Evolutionary conservation across 129 eudicot species (phyloP).

Genomic region (Arctium lappa): DNA sequence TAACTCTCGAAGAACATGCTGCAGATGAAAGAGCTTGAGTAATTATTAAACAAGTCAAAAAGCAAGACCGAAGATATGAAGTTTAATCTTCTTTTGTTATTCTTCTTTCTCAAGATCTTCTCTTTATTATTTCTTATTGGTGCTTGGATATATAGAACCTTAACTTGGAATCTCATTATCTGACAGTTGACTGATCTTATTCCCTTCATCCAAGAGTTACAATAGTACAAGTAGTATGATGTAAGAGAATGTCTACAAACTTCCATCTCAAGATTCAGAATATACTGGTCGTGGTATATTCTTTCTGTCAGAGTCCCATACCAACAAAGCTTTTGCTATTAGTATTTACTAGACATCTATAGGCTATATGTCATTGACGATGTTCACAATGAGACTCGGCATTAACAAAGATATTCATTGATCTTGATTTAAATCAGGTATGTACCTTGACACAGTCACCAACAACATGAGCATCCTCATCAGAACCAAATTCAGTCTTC

Average conservation of each 20-base stretch:
- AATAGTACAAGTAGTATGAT: not conserved
- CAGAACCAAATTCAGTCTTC: conserved; percentile 71
- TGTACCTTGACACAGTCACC: conserved; percentile 95
- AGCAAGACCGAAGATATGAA: not conserved
- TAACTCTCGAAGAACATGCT: conserved; percentile 96
- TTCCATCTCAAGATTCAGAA: not conserved
- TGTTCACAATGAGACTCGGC: not conserved
- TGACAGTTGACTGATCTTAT: not conserved
- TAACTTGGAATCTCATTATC: not conserved
- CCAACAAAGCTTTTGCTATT: not conserved
- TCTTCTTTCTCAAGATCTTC: not conserved
- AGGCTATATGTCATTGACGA: not conserved
- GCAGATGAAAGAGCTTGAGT: conserved; percentile 19
- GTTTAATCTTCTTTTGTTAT: not conserved
- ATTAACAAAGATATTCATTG: not conserved
- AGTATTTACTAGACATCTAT: no score
- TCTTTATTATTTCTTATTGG: not conserved
- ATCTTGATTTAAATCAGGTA: conserved; percentile 10
- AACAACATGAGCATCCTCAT: conserved; percentile 93
- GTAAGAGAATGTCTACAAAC: not conserved
- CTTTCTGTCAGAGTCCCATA: not conserved
- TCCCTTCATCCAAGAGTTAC: not conserved
- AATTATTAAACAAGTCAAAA: not conserved
- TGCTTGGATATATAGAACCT: not conserved
- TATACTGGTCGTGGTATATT: not conserved